Evolutionary conservation across 768 basidiomycete species (phyloP), one percentile per base, ranked within the genome.

Genomic region (Floccularia luteovirens): DNA sequence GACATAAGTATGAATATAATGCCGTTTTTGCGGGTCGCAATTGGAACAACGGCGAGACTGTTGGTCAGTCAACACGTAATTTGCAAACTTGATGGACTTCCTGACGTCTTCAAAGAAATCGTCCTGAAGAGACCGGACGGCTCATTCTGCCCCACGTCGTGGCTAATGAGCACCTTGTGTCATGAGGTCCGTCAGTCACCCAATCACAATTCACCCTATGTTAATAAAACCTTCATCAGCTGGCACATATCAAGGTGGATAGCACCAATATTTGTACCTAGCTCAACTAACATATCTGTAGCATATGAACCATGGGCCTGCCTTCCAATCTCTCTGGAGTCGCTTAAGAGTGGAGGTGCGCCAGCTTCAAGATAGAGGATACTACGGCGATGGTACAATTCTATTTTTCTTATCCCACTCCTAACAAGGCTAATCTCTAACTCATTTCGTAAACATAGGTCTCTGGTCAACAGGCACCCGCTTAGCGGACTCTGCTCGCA

Each of bases 391-490:
- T 56, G 89, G 87, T 82, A 44, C 25, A 54, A 37, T 8, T 23
- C 22, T 8, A 2, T 39, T 27, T 23, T 19, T 30, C 27, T 31
- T 25, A 30, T 30, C 30, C 27, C 8, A 8, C 27, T 8, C 8
- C 27, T 14, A 28, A 28, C 27, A 14, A 8, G 8, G 27, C 8
- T 20, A 4, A 4, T 8, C 12, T 20, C 31, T 2, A 2, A 12
- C n/a, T n/a, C 40, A 11, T 2, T 12, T 19, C 24, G n/a, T n/a
- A 11, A 17, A 27, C 32, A 24, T 46, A 90, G 86, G 87, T 6
- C 86, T 80, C 51, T 90, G 86, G 85, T 90, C 87, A 12, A 76
- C 81, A 31, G 88, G 89, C 1, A 75, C 61, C 12, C 73, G 85
- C 34, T 66, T 90, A 10, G 65, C 65, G 1, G 86, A 90, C 57